These are phyloP conservation scores for Ogataea henricii DNA, from an alignment of 805 yeast species.

Conservation along the genomic window DNA sequence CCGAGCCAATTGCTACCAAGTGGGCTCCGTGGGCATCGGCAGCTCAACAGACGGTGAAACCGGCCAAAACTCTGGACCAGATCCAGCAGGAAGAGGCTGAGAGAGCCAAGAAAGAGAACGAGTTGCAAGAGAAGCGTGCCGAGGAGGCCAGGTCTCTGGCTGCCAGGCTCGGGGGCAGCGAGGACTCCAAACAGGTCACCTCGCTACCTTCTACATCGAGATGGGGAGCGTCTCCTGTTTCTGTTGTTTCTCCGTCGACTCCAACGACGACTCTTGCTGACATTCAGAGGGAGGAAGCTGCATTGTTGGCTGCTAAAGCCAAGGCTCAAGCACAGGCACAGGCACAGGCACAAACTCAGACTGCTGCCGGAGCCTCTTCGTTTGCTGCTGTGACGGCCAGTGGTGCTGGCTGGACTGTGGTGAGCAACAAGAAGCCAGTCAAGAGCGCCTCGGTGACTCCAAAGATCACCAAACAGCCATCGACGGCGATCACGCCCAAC, in stretches of 20 bases:
- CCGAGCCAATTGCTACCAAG: constrained; percentile 37
- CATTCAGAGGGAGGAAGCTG: constrained; percentile 58
- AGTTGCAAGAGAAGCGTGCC: constrained; percentile 21
- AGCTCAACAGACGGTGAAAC: constrained; percentile 29
- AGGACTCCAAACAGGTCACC: constrained; percentile 19
- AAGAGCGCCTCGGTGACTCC: constrained; percentile 26
- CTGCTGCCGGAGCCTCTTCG: constrained; percentile 25
- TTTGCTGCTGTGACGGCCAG: constrained; percentile 29
- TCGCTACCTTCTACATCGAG: constrained; percentile 44
- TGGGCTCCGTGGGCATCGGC: constrained; percentile 40
- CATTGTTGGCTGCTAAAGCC: constrained; percentile 33
- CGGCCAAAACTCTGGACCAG: constrained; percentile 58
- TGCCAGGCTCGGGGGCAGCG: constrained; percentile 23
- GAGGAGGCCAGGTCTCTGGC: constrained; percentile 29
- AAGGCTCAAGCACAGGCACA: constrained; percentile 21
- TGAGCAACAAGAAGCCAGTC: constrained; percentile 40
- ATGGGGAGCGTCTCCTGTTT: constrained; percentile 39
- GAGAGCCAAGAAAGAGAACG: constrained; percentile 18
- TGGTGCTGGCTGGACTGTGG: constrained; percentile 39
- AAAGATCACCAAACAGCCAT: constrained; percentile 21
- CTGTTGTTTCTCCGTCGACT: constrained; percentile 25
- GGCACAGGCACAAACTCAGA: constrained; percentile 22
- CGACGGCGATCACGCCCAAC: constrained; percentile 34
- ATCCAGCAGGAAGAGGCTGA: constrained; percentile 58
- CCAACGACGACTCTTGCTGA: constrained; percentile 55